Evolutionary conservation across 345 rosid genomes (phyloP).

Genomic region (Ceriops decandra): DNA sequence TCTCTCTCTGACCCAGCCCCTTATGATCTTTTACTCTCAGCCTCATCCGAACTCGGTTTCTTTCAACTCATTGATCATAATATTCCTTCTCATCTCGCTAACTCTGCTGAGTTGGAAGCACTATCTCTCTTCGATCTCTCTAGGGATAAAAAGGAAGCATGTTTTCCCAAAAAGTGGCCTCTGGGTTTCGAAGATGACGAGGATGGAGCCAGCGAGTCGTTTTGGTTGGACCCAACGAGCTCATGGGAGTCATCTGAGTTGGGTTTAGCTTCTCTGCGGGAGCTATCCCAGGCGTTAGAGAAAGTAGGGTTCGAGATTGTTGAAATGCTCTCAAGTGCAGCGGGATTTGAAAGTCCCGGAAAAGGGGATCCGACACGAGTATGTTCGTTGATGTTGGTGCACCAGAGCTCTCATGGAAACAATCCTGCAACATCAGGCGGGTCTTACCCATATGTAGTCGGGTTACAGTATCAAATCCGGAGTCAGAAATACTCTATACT

Average conservation of each 20-base stretch:
- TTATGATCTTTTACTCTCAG: conserved; percentile 33
- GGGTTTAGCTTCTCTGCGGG: conserved; percentile 36
- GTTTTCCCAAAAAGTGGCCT: conserved; percentile 72
- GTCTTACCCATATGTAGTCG: conserved; percentile 63
- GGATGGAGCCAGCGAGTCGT: conserved; percentile 41
- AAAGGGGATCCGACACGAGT: conserved; percentile 46
- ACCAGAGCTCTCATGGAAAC: conserved; percentile 26
- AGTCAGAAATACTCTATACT: conserved; percentile 38
- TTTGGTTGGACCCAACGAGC: conserved; percentile 47
- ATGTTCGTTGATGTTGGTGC: conserved; percentile 51
- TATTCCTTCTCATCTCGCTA: conserved; percentile 47
- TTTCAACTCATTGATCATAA: conserved; percentile 48
- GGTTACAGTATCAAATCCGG: conserved; percentile 64
- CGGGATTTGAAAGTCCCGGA: conserved; percentile 54
- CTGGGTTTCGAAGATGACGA: conserved; percentile 52
- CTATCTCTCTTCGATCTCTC: conserved; percentile 48
- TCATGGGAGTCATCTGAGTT: conserved; percentile 36
- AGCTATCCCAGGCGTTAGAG: conserved; percentile 47
- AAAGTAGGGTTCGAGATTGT: conserved; percentile 50
- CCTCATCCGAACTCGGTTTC: conserved; percentile 44
- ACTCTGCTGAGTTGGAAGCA: conserved; percentile 55
- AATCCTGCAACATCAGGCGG: conserved; percentile 44
- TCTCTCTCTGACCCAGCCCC: conserved; percentile 31
- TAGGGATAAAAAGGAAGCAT: conserved; percentile 34
- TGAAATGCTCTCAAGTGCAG: conserved; percentile 34